Conservation (phyloP, 1,284 basidiomycete species). For the Pascua sp. region DNA sequence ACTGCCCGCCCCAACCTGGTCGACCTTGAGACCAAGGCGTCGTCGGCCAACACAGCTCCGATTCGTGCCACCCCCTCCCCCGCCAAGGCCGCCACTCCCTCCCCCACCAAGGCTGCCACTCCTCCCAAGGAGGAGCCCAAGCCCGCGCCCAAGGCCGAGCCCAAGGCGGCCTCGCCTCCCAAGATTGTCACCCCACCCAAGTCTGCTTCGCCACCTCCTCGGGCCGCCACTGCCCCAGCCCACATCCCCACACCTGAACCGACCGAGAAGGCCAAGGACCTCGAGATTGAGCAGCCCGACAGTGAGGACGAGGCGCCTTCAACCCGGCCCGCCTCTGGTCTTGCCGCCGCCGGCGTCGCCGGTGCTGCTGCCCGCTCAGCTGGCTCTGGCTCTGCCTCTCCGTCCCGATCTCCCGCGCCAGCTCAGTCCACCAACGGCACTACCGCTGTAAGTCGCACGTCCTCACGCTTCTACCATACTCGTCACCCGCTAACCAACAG, state of each 20-base stretch:
- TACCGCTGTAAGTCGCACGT: not conserved
- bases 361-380: not conserved
- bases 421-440: not conserved
- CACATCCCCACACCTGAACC: constrained; percentile 16
- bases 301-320: constrained; percentile 24
- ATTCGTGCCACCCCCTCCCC: constrained; percentile 38
- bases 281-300: constrained; percentile 43
- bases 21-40: constrained; percentile 52
- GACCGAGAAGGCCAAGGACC: constrained; percentile 26
- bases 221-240: constrained; percentile 6
- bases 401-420: too few relatives aligned
- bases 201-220: constrained; percentile 2
- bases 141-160: constrained; percentile 6
- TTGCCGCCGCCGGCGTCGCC: not conserved
- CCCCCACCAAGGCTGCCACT: constrained; percentile 7
- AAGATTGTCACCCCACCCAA: constrained; percentile 3
- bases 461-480: not conserved
- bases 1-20: constrained; percentile 64
- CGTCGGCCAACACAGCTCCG: constrained; percentile 47
- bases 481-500: not conserved
- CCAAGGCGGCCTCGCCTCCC: constrained; percentile 2
- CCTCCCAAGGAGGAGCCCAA: constrained; percentile 20
- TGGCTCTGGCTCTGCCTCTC: too few relatives aligned
- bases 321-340: not conserved
- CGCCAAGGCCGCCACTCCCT: constrained; percentile 16